Percentiles rank a stretch among this genome's conserved stretches.
Evolutionary conservation across 1,284 basidiomycete species (phyloP).

Genomic region (Filobasidium uniguttulatum): DNA sequence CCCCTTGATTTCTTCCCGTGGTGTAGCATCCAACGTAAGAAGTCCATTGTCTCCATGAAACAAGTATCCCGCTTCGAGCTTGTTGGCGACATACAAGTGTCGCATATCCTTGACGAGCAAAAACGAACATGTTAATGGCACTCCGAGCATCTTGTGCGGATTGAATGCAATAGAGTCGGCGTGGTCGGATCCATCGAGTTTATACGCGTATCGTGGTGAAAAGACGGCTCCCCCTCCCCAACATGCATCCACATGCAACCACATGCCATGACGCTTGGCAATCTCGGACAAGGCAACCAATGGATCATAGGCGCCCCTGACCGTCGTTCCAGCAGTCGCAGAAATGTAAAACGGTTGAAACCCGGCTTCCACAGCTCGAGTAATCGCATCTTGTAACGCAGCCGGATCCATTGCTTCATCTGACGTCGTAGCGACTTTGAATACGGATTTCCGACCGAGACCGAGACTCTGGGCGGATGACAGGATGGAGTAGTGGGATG

Average conservation of each 20-base stretch:
- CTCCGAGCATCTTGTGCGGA: constrained; percentile 37
- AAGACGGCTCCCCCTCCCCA: constrained; percentile 37
- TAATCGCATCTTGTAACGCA: constrained; percentile 8
- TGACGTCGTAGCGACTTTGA: constrained; percentile 30
- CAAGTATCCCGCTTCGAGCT: constrained; percentile 35
- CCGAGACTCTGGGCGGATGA: constrained; percentile 37
- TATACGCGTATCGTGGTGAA: constrained; percentile 16
- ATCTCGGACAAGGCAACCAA: constrained; percentile 26
- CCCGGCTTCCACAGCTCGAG: constrained; percentile 14
- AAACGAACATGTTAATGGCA: constrained; percentile 37
- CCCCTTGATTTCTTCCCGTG: too few species aligned
- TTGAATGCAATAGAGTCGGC: constrained; percentile 35
- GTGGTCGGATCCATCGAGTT: constrained; percentile 25
- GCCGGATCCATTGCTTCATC: constrained; percentile 2
- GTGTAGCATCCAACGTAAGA: too few species aligned
- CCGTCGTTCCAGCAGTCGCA: constrained; percentile 37
- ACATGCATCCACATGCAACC: constrained; percentile 37
- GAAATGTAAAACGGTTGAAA: constrained; percentile 36
- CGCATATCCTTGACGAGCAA: constrained; percentile 28
- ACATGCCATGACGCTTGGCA: constrained; percentile 21
- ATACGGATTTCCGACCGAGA: constrained; percentile 29
- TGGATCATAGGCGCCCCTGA: constrained; percentile 35
- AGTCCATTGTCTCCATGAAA: constrained; percentile 15
- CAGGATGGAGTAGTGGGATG: constrained; percentile 35
- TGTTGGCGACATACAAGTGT: constrained; percentile 27